Evolutionary conservation across 768 basidiomycete genomes (phyloP).

Genomic region (Russula sp.): DNA sequence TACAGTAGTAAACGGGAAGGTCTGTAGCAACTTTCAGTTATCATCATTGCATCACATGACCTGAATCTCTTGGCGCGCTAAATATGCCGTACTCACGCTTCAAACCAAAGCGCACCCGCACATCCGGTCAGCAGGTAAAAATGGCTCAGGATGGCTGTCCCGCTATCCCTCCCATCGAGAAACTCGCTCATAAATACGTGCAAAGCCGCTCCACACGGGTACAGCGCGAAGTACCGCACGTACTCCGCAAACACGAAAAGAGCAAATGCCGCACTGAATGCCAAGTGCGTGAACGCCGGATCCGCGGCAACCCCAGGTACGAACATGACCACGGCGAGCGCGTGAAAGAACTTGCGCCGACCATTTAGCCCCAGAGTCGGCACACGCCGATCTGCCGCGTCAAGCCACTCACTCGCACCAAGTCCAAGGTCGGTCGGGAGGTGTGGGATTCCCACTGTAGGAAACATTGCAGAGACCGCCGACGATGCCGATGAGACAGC

Average conservation of each 20-base stretch:
- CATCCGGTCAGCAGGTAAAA: conserved; percentile 97
- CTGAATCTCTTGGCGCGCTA: conserved; percentile 3
- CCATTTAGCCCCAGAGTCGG: conserved; percentile 89
- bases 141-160: conserved; percentile 95
- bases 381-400: conserved; percentile 86
- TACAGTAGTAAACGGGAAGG: conserved; percentile 56
- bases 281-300: conserved; percentile 92
- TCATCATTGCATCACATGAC: conserved; percentile 14
- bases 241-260: conserved; percentile 96
- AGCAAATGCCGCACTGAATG: conserved; percentile 93
- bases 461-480: conserved; percentile 27
- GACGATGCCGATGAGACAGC: conserved; percentile 21
- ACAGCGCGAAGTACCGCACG: conserved; percentile 96
- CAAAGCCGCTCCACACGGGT: conserved; percentile 89
- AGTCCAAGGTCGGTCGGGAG: conserved; percentile 44
- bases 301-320: conserved; percentile 90
- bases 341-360: conserved; percentile 95
- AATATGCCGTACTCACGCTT: conserved; percentile 58
- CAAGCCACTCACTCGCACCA: conserved; percentile 60
- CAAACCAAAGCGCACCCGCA: conserved; percentile 92
- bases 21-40: conserved; percentile 33
- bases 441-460: conserved; percentile 46
- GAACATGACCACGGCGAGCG: conserved; percentile 93
- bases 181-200: conserved; percentile 99
- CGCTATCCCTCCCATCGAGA: conserved; percentile 89